Percentiles rank a stretch among this genome's conserved stretches.
Evolutionary conservation across 768 basidiomycete genomes (phyloP).

Genomic region (Phylloporus sp.): DNA sequence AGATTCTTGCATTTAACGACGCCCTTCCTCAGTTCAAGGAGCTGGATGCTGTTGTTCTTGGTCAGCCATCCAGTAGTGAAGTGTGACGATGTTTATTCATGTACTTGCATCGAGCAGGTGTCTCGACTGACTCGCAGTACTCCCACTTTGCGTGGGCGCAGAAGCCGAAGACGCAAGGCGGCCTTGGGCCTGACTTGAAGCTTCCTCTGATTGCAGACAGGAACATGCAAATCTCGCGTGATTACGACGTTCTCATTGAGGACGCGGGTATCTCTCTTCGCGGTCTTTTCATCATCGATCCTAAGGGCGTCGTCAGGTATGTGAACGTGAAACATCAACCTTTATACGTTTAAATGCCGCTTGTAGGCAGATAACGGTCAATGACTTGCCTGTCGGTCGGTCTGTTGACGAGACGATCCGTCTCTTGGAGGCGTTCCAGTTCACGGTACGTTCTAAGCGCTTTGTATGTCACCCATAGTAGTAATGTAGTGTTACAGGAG

Average conservation of each 20-base stretch:
- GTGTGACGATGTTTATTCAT: neutral
- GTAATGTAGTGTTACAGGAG: conserved; percentile 41
- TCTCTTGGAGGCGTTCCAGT: conserved; percentile 92
- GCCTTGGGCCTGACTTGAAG: conserved; percentile 83
- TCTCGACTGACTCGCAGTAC: conserved; percentile 89
- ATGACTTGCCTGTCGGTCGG: conserved; percentile 93
- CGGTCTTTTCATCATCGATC: conserved; percentile 84
- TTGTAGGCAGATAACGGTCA: conserved; percentile 75
- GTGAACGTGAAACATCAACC: neutral
- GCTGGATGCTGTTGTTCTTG: conserved; percentile 73
- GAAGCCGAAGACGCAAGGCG: conserved; percentile 79
- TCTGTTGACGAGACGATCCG: conserved; percentile 92
- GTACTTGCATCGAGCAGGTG: conserved; percentile 36
- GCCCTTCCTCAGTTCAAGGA: conserved; percentile 71
- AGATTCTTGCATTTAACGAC: conserved; percentile 94
- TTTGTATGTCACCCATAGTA: neutral
- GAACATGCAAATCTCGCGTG: conserved; percentile 73
- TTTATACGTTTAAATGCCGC: neutral
- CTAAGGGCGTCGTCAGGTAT: conserved; percentile 72
- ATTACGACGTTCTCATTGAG: conserved; percentile 86
- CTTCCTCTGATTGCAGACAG: conserved; percentile 81
- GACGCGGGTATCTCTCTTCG: conserved; percentile 87
- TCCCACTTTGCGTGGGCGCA: conserved; percentile 86
- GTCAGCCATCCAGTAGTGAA: conserved; percentile 34
- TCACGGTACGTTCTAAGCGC: conserved; percentile 49